Percentiles rank a stretch among this genome's conserved stretches.
Conservation (phyloP, 148 eudicot species). For the Rhododendron mucronatum region DNA sequence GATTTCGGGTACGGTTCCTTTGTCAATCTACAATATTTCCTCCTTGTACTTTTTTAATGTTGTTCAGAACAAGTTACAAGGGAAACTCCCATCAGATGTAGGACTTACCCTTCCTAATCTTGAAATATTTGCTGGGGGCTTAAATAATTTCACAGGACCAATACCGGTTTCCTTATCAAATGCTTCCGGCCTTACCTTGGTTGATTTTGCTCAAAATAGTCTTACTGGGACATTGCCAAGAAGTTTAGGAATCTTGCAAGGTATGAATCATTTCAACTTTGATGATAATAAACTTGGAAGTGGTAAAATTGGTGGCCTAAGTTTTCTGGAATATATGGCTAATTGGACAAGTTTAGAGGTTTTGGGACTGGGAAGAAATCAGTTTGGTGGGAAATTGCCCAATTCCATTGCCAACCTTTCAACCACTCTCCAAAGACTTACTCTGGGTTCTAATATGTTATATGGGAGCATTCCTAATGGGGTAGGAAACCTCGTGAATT, state of each 20-base stretch:
- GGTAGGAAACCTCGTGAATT: background rate
- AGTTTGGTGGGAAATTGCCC: conserved; percentile 19
- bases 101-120: conserved; percentile 20
- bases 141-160: conserved; percentile 21
- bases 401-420: background rate
- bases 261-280: conserved; percentile 4
- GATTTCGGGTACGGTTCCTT: conserved; percentile 20
- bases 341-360: conserved; percentile 17
- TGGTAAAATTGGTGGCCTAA: conserved; percentile 3
- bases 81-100: conserved; percentile 12
- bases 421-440: background rate
- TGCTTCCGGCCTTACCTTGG: conserved; percentile 8
- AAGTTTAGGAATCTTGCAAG: conserved; percentile 4
- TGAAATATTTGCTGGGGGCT: background rate
- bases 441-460: background rate
- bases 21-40: conserved; percentile 19
- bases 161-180: conserved; percentile 29
- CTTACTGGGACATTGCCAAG: conserved; percentile 21
- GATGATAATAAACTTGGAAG: conserved; percentile 4
- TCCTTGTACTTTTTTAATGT: background rate
- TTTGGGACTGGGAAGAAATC: conserved; percentile 2
- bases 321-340: conserved; percentile 3
- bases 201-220: conserved; percentile 18
- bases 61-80: conserved; percentile 7
- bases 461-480: background rate